Evolutionary conservation across 768 basidiomycete genomes (phyloP).

Genomic region (Panaeolus cyanescens): DNA sequence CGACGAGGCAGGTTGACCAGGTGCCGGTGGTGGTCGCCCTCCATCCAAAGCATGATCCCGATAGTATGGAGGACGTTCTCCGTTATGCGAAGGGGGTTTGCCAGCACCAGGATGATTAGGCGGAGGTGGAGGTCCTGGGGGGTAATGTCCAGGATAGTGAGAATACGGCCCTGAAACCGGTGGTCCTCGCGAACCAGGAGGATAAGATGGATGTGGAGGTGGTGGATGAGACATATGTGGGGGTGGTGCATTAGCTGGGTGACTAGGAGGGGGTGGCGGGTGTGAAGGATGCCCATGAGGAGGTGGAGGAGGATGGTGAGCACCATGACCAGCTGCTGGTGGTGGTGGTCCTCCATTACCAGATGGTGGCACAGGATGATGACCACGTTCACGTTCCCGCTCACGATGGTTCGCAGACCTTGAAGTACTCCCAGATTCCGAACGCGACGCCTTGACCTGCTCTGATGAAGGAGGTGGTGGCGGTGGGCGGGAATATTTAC

Average conservation of each 20-base stretch:
- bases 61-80: background rate
- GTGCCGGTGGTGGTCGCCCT: background rate
- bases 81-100: background rate
- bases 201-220: background rate
- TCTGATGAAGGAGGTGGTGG: background rate
- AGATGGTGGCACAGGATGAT: too few species aligned
- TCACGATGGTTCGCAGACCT: background rate
- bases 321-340: background rate
- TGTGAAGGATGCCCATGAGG: background rate
- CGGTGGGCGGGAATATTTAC: background rate
- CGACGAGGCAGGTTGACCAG: background rate
- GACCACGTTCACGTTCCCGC: too few species aligned
- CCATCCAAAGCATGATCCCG: background rate
- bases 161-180: background rate
- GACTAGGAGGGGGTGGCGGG: background rate
- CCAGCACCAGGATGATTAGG: background rate
- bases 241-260: background rate
- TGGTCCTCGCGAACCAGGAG: background rate
- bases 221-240: background rate
- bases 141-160: background rate
- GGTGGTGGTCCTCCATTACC: too few species aligned
- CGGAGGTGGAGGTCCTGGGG: background rate
- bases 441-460: background rate
- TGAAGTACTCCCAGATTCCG: background rate
- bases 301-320: background rate